A percentile compares a stretch with the other conserved stretches of the same genome.
Evolutionary conservation across 169 alveolate genomes (phyloP).

Genomic region (Haemoproteus tartakovskyi): DNA sequence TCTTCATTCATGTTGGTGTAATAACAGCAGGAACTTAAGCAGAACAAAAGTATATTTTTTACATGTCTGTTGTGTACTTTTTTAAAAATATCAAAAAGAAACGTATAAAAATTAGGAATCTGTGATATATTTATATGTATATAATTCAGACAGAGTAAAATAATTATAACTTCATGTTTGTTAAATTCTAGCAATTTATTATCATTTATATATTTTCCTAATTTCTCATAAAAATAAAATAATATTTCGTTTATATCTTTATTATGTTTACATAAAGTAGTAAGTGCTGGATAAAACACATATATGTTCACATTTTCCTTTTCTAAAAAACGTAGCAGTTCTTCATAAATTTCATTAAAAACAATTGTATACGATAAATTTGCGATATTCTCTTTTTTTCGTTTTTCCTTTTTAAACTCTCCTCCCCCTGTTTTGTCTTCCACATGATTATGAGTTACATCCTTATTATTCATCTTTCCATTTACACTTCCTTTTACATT

Average conservation of each 20-base stretch:
- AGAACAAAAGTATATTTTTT: conserved; percentile 18
- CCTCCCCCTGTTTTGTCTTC: background rate
- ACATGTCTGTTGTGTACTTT: conserved; percentile 1
- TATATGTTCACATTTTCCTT: conserved; percentile 38
- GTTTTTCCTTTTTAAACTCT: no score
- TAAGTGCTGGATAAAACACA: conserved; percentile 51
- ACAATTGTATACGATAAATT: conserved; percentile 1
- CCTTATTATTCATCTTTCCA: no score
- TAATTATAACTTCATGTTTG: conserved; percentile 33
- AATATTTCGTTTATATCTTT: conserved; percentile 41
- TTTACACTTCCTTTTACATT: background rate
- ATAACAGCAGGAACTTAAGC: conserved; percentile 49
- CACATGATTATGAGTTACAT: background rate
- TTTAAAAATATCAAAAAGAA: background rate
- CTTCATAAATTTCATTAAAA: conserved; percentile 35
- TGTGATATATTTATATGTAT: conserved; percentile 31
- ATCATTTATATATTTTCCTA: conserved; percentile 21
- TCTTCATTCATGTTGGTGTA: conserved; percentile 13
- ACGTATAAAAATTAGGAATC: conserved; percentile 20
- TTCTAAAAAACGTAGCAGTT: background rate
- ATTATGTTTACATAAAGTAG: conserved; percentile 52
- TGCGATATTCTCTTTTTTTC: background rate
- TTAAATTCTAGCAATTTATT: conserved; percentile 1
- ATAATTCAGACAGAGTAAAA: conserved; percentile 55
- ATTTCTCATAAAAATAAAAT: conserved; percentile 15